Percentiles rank a stretch among this genome's conserved stretches.
Evolutionary conservation across 2,329 filamentous ascomycete species (phyloP).

Genomic region (Geosmithia putterillii): DNA sequence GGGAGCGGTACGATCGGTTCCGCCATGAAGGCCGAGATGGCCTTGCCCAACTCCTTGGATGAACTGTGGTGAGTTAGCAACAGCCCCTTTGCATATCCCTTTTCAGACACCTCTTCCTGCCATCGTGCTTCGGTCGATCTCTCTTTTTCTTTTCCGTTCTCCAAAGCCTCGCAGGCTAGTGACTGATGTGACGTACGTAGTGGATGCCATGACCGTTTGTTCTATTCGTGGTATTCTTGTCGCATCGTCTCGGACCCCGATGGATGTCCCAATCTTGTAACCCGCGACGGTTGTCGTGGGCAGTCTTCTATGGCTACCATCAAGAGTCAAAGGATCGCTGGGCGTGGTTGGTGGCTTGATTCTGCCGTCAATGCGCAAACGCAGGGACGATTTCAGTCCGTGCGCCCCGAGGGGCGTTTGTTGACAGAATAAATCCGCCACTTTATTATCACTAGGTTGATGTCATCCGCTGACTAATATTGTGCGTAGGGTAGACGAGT

Average conservation of each 20-base stretch:
- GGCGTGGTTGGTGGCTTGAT: background rate
- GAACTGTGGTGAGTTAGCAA: slow-evolving; percentile 27
- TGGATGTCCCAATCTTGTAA: background rate
- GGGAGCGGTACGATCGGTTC: slow-evolving; percentile 51
- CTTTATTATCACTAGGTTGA: background rate
- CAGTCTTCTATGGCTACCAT: background rate
- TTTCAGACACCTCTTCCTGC: no score
- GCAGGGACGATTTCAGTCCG: background rate
- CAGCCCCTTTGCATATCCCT: background rate
- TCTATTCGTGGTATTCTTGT: background rate
- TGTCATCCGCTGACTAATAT: background rate
- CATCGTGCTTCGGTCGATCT: no score
- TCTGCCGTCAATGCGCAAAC: background rate
- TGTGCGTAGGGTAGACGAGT: background rate
- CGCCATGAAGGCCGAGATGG: slow-evolving; percentile 35
- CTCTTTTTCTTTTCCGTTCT: background rate
- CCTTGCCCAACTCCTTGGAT: slow-evolving; percentile 49
- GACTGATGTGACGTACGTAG: background rate
- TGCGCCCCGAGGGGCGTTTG: background rate
- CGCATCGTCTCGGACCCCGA: background rate
- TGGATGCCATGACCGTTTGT: background rate
- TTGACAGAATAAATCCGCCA: background rate
- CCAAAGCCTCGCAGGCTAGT: no score
- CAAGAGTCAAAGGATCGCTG: background rate
- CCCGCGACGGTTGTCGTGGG: background rate